These are phyloP conservation scores for Saccharomycopsis amapae DNA, from an alignment of 805 yeast species.

Conservation along the genomic window DNA sequence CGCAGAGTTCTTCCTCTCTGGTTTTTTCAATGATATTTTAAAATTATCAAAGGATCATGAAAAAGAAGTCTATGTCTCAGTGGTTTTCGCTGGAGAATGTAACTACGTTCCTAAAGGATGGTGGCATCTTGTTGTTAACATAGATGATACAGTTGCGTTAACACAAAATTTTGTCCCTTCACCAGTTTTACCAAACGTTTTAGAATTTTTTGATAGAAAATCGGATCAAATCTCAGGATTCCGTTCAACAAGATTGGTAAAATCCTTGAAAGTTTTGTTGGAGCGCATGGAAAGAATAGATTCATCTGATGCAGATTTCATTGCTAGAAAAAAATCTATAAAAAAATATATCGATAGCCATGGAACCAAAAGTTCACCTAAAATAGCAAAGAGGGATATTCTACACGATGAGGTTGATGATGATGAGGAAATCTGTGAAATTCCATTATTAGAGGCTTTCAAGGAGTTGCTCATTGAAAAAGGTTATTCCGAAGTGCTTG, in stretches of 20 bases:
- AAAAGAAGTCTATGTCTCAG: conserved; percentile 49
- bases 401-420: conserved; percentile 10
- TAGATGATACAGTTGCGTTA: conserved; percentile 75
- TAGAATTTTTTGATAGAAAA: conserved; percentile 61
- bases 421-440: conserved; percentile 21
- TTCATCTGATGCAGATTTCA: not conserved
- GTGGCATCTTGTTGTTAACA: conserved; percentile 94
- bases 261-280: not conserved
- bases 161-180: conserved; percentile 84
- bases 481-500: conserved; percentile 33
- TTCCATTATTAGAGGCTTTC: conserved; percentile 62
- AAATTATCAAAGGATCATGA: conserved; percentile 31
- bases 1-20: conserved; percentile 85
- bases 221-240: conserved; percentile 76
- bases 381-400: not conserved
- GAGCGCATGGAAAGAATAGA: not conserved
- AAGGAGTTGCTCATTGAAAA: conserved; percentile 38
- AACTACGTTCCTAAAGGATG: conserved; percentile 92
- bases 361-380: not conserved
- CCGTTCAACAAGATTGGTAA: conserved; percentile 45
- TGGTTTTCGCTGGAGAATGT: conserved; percentile 77
- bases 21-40: conserved; percentile 66
- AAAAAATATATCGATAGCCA: conserved; percentile 3
- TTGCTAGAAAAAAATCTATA: conserved; percentile 2
- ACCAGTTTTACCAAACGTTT: conserved; percentile 51